Base-by-base conservation (phyloP, 768 basidiomycete genomes). In the Auriscalpium orientale region DNA sequence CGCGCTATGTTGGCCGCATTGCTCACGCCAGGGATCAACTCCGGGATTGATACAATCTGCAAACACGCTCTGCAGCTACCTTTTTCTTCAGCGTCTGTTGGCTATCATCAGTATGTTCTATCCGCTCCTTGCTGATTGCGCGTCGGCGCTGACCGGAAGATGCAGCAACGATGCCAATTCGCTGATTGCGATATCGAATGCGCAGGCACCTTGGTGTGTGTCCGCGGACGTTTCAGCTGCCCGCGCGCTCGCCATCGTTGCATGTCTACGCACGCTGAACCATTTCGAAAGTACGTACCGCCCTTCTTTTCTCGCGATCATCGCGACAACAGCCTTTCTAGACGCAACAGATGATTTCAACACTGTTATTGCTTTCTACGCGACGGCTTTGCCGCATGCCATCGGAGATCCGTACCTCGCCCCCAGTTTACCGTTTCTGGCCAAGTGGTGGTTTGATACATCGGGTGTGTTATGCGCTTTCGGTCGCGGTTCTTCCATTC, bases 301-400 rank as follows among this genome's bases (percentile, higher is more conserved):
- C 18, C n/a, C 8, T 7, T 51, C 28, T 43, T 46, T 9, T 28
- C 21, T 7, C 40, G 13, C 33, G 16, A 33, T 21, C 21, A 9
- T 38, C 47, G 37, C 61, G 58, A 46, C 40, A 44, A 9, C 13
- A 10, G 9, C 51, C 33, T 40, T 56, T 22, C 0, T 59, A 92
- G 92, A 89, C 40, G 74, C 83, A 5, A 78, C 84, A 51, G 83
- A 85, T 51, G 76, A 76, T 33, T 85, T 86, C 15, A 85, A 81
- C 58, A 84, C 86, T 1, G 81, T 91, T 20, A 85, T 89, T 58
- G 78, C 86, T 0, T 95, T 90, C 67, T 97, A 93, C 68, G 78
- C 86, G 0, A 79, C 85, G 0, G 85, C 89, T 2, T 73, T 98
- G 33, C 76, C 80, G 1, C 72, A 79, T 16, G 72, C 72, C 8